Base-by-base conservation (phyloP, 139 green algal species). In the Diplosphaera chodatii region DNA sequence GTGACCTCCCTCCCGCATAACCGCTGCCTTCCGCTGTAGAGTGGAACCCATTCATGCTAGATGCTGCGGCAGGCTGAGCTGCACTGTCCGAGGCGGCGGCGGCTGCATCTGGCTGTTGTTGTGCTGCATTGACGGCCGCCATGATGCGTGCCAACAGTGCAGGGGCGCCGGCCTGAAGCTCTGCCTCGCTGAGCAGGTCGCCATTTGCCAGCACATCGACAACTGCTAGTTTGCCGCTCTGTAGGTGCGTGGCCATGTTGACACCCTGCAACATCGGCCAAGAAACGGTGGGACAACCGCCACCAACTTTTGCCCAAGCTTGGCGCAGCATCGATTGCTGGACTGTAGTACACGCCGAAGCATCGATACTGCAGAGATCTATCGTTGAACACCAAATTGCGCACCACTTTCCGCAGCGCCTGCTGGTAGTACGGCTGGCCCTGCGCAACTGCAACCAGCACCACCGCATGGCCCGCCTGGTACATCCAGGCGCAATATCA, bases 41-140 rank as follows among this genome's bases (percentile, higher is more conserved):
- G n/a, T n/a, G n/a, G n/a, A n/a, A n/a, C n/a, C 48, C 63, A 40
- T 40, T 70, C 29, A 56, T 63, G 72, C 72, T 65, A 64, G 41
- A n/a, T n/a, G n/a, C n/a, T n/a, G n/a, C n/a, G n/a, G n/a, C n/a
- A n/a, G n/a, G n/a, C n/a, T n/a, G n/a, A n/a, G n/a, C n/a, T n/a
- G n/a, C n/a, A n/a, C n/a, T n/a, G n/a, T n/a, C n/a, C n/a, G n/a
- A n/a, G n/a, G n/a, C n/a, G n/a, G n/a, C n/a, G 25, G 10, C 25
- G 48, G 10, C 8, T 59, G 48, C 48, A 18, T 59, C 48, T 18
- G 16, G 3, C 48, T 10, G 48, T 18, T 25, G 48, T 3, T 59
- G 48, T 25, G 48, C 48, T 5, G 48, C 48, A 23, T 3, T 18
- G 48, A 59, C 16, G 48, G 48, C 48, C 13, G 13, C 25, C 10